phyloP scores from a whole-genome alignment of 768 basidiomycete species.

The Auriscalpium vulgare region DNA sequence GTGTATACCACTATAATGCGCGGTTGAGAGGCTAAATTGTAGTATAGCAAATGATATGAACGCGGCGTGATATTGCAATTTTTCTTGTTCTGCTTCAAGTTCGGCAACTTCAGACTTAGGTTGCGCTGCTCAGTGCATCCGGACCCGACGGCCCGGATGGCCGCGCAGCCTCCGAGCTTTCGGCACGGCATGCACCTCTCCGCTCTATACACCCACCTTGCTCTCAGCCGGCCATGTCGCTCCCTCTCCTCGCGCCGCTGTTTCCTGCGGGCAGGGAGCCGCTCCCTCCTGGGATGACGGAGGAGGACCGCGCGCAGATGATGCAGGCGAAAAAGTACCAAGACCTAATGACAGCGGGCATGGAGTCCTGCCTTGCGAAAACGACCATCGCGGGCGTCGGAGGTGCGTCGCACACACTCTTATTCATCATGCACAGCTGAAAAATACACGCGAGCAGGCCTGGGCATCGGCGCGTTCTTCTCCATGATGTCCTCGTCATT shows the following conservation, averaged over 20 bases:
- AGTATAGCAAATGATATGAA: too few relatives aligned
- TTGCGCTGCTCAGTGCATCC: too few relatives aligned
- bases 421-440: neutral
- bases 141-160: too few relatives aligned
- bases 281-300: slow-evolving; percentile 73
- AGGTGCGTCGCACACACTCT: slow-evolving; percentile 42
- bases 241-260: slow-evolving; percentile 53
- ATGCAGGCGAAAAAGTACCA: slow-evolving; percentile 75
- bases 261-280: slow-evolving; percentile 85
- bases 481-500: slow-evolving; percentile 94
- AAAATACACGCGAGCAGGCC: slow-evolving; percentile 43
- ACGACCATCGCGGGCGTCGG: slow-evolving; percentile 72
- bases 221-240: slow-evolving; percentile 8
- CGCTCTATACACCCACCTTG: too few relatives aligned
- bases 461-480: slow-evolving; percentile 91
- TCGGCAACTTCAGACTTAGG: too few relatives aligned
- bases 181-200: too few relatives aligned
- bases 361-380: slow-evolving; percentile 86
- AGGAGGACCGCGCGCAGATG: slow-evolving; percentile 65
- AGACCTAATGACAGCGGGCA: slow-evolving; percentile 55
- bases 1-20: too few relatives aligned
- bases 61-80: too few relatives aligned
- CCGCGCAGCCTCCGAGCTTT: too few relatives aligned
- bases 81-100: too few relatives aligned
- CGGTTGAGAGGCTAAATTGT: too few relatives aligned